These are phyloP conservation scores for Sanguinoderma infundibulare DNA, from an alignment of 1,284 basidiomycete genomes.

Conservation along the genomic window DNA sequence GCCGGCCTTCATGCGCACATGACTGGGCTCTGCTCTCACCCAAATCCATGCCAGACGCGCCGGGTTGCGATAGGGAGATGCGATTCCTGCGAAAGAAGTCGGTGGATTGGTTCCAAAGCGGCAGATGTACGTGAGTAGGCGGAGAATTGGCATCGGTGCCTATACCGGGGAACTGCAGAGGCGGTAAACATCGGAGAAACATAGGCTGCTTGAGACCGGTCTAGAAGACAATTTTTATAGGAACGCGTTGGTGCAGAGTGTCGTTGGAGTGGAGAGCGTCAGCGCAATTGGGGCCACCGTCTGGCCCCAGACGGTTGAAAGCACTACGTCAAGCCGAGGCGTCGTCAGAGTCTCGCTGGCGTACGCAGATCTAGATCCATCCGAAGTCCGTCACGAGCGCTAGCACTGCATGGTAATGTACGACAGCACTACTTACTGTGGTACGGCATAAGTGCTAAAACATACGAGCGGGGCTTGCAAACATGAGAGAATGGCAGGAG, in stretches of 20 bases:
- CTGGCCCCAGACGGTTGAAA: too few species aligned
- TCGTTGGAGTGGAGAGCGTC: neutral
- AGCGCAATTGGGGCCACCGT: neutral
- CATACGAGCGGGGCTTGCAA: neutral
- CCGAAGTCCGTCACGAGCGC: neutral
- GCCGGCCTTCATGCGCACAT: neutral
- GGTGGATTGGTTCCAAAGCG: conserved; percentile 1
- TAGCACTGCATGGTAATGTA: neutral
- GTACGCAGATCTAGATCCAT: neutral
- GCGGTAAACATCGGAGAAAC: conserved; percentile 4
- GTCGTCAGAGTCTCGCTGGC: too few species aligned
- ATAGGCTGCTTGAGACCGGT: conserved; percentile 5
- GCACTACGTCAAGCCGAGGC: too few species aligned
- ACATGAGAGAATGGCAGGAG: neutral
- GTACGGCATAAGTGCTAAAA: neutral
- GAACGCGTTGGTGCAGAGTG: neutral
- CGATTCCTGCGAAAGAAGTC: neutral
- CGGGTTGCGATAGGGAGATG: neutral
- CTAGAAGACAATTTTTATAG: neutral
- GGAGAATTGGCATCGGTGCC: conserved; percentile 6
- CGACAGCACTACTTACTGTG: neutral
- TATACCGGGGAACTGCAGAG: neutral
- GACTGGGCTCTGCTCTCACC: conserved; percentile 7
- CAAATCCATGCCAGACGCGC: neutral
- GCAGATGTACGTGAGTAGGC: neutral